Conservation (phyloP, 2,329 filamentous ascomycete genomes). For the Alternaria novae-zelandiae region DNA sequence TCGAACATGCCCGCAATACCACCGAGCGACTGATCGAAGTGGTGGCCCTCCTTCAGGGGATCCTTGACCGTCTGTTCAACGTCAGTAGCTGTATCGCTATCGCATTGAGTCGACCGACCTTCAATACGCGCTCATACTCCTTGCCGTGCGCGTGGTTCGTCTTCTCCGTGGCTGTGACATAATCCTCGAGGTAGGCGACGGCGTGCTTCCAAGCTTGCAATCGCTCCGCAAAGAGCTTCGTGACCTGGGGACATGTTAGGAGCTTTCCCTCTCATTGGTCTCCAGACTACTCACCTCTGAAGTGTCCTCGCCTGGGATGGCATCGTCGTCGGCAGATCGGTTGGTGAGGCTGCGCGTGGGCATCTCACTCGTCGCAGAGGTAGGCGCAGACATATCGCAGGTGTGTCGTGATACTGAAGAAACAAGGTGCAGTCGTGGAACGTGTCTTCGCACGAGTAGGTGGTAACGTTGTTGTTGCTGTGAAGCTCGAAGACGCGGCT, state of each 20-base stretch:
- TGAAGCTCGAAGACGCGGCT: conserved; percentile 7
- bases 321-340: conserved; percentile 51
- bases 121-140: conserved; percentile 93
- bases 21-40: conserved; percentile 90
- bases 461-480: background rate
- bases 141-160: conserved; percentile 83
- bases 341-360: conserved; percentile 43
- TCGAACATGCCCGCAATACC: conserved; percentile 91
- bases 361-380: conserved; percentile 38
- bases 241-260: conserved; percentile 32
- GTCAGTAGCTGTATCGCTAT: conserved; percentile 9
- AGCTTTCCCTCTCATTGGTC: no score
- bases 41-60: conserved; percentile 85
- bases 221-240: conserved; percentile 78
- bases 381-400: conserved; percentile 40
- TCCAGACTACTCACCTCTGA: conserved; percentile 42
- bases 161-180: conserved; percentile 84
- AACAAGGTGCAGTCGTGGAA: background rate
- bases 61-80: conserved; percentile 76
- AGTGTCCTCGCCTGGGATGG: conserved; percentile 57
- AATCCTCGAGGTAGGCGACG: conserved; percentile 88
- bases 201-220: conserved; percentile 97
- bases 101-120: conserved; percentile 59
- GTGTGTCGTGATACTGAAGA: background rate
- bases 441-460: background rate